Conservation (phyloP, 768 basidiomycete genomes). For the Fistulinella prunicolor region DNA sequence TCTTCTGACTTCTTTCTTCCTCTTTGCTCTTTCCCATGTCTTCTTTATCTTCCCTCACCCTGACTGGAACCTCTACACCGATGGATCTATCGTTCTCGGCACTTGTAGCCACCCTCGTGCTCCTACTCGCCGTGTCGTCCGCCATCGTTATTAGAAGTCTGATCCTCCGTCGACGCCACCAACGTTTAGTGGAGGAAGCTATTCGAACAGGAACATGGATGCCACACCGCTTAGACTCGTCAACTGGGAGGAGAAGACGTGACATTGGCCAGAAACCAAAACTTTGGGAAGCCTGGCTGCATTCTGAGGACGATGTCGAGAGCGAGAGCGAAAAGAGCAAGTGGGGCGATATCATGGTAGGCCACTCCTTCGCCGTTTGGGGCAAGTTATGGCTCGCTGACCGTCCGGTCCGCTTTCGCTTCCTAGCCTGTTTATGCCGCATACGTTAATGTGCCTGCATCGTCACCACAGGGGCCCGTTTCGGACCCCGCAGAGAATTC, state of each 20-base stretch:
- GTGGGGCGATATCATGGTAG: constrained; percentile 31
- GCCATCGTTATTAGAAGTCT: constrained; percentile 66
- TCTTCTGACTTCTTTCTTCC: neutral
- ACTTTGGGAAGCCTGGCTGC: constrained; percentile 30
- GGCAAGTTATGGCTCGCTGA: neutral
- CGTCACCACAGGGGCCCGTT: constrained; percentile 1
- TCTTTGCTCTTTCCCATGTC: constrained; percentile 16
- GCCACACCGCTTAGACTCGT: constrained; percentile 26
- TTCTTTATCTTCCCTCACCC: neutral
- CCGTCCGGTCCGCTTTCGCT: neutral
- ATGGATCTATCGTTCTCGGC: constrained; percentile 37
- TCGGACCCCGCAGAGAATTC: neutral
- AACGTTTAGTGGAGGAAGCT: constrained; percentile 57
- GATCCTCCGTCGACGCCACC: constrained; percentile 59
- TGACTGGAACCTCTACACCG: constrained; percentile 1
- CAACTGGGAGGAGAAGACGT: constrained; percentile 19
- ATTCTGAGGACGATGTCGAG: constrained; percentile 9
- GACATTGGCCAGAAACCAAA: constrained; percentile 31
- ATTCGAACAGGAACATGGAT: constrained; percentile 64
- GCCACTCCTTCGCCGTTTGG: neutral
- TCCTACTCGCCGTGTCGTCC: constrained; percentile 63
- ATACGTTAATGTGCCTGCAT: constrained; percentile 14
- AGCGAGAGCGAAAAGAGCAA: constrained; percentile 18
- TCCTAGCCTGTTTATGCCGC: constrained; percentile 25
- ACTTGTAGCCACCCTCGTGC: constrained; percentile 59